Evolutionary conservation across 768 basidiomycete genomes (phyloP).

Genomic region (Serendipita indica): DNA sequence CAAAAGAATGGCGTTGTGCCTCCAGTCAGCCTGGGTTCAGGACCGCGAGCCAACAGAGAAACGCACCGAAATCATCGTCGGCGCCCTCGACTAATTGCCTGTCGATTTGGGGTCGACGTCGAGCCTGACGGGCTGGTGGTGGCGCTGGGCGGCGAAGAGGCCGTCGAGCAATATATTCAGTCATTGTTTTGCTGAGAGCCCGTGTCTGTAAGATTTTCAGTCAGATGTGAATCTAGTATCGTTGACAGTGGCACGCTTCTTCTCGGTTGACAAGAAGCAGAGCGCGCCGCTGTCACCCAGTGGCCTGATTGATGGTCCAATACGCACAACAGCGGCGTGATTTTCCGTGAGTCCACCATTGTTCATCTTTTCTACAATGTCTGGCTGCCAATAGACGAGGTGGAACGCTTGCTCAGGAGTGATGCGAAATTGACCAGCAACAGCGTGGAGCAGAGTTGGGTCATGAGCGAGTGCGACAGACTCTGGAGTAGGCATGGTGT

Average conservation of each 20-base stretch:
- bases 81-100: not conserved
- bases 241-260: not conserved
- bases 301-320: not conserved
- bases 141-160: not conserved
- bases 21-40: no score
- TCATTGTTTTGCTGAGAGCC: not conserved
- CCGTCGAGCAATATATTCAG: not conserved
- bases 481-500: not conserved
- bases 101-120: not conserved
- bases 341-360: not conserved
- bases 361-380: not conserved
- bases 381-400: slow-evolving; percentile 8
- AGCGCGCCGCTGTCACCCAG: no score
- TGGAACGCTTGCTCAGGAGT: not conserved
- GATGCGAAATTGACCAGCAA: not conserved
- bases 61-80: not conserved
- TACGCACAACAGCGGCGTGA: not conserved
- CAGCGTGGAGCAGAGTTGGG: not conserved
- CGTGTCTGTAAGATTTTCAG: not conserved
- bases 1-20: slow-evolving; percentile 3
- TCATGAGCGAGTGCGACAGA: not conserved
- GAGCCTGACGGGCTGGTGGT: not conserved
- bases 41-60: slow-evolving; percentile 3
- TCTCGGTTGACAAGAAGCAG: not conserved
- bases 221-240: not conserved